Evolutionary conservation across 2,329 filamentous ascomycete genomes (phyloP).

Genomic region (Penicillium sp.): DNA sequence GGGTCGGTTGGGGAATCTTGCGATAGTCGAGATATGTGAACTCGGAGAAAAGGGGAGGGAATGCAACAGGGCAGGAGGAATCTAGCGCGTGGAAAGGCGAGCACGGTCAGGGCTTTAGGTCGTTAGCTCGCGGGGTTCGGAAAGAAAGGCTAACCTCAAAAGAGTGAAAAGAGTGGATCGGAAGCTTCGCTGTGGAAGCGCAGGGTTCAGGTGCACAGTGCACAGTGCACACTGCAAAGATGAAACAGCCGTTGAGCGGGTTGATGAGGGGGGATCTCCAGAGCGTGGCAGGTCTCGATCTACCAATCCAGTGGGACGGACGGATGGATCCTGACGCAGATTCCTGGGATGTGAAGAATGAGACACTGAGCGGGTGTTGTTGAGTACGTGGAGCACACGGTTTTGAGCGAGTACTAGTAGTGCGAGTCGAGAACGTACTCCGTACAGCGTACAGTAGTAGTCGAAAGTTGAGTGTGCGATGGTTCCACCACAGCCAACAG

Average conservation of each 20-base stretch:
- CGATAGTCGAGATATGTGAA: slow-evolving; percentile 14
- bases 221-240: not conserved
- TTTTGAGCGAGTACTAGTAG: not conserved
- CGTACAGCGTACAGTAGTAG: not conserved
- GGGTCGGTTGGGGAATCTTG: slow-evolving; percentile 9
- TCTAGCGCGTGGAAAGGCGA: slow-evolving; percentile 14
- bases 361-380: not conserved
- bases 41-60: slow-evolving; percentile 16
- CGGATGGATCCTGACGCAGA: slow-evolving; percentile 1
- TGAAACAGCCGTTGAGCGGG: slow-evolving; percentile 2
- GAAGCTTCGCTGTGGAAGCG: slow-evolving; percentile 9
- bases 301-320: slow-evolving; percentile 2
- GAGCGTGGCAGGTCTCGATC: slow-evolving; percentile 2
- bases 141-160: slow-evolving; percentile 17
- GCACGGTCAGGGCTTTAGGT: slow-evolving; percentile 16
- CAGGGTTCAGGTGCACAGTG: not conserved
- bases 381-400: not conserved
- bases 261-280: not conserved
- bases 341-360: slow-evolving; percentile 17
- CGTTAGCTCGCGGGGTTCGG: slow-evolving; percentile 22
- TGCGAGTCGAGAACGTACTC: not conserved
- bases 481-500: not conserved
- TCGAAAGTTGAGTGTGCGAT: not conserved
- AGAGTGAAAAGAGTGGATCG: slow-evolving; percentile 3
- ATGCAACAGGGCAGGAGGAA: slow-evolving; percentile 22